Conservation (phyloP, 768 basidiomycete genomes). For the Clitopilus hobsonii region DNA sequence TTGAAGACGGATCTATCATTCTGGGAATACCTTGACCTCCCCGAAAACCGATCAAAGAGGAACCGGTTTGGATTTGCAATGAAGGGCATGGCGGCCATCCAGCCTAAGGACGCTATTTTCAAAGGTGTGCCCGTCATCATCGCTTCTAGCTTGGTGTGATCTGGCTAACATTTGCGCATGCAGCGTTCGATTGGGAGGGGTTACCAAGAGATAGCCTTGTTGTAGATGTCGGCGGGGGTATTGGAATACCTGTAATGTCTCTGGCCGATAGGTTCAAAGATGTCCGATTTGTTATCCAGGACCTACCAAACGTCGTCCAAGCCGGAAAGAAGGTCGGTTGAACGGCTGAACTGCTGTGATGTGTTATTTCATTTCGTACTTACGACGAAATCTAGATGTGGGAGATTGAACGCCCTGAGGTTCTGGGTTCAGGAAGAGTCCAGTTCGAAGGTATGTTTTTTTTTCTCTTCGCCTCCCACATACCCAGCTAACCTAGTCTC, state of each 20-base stretch:
- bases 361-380: too few species aligned
- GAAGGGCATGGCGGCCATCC: conserved; percentile 17
- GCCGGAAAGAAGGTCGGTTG: conserved; percentile 18
- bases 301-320: conserved; percentile 20
- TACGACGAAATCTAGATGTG: conserved; percentile 16
- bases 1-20: not conserved
- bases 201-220: conserved; percentile 9
- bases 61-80: conserved; percentile 22
- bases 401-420: conserved; percentile 18
- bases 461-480: not conserved
- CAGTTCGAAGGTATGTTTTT: conserved; percentile 18
- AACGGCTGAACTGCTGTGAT: too few species aligned
- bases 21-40: not conserved
- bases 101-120: conserved; percentile 14
- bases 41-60: not conserved
- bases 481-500: not conserved
- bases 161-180: conserved; percentile 7
- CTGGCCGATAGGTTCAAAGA: conserved; percentile 24
- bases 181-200: not conserved
- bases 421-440: conserved; percentile 11
- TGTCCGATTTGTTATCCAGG: conserved; percentile 30
- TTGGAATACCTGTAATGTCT: conserved; percentile 24
- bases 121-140: conserved; percentile 11
- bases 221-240: conserved; percentile 32
- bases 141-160: conserved; percentile 15